These are phyloP conservation scores for Baorangia bicolor DNA, from an alignment of 768 basidiomycete species.

Conservation along the genomic window DNA sequence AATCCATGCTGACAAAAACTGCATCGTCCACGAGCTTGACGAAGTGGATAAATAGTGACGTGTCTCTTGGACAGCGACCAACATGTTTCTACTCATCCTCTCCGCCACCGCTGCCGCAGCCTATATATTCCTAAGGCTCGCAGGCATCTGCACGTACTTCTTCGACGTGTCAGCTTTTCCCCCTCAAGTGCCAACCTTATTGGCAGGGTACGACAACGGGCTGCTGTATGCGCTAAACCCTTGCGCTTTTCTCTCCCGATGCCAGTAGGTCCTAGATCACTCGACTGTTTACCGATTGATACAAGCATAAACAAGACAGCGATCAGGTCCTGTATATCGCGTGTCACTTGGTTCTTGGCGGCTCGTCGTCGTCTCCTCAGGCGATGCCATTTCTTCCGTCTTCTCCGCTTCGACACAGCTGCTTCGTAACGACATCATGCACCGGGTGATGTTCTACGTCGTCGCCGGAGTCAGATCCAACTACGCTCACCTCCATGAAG, in stretches of 20 bases:
- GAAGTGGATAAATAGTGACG: conserved; percentile 2
- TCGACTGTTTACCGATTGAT: neutral
- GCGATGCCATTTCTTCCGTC: conserved; percentile 11
- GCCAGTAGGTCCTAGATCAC: conserved; percentile 21
- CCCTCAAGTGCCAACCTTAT: conserved; percentile 8
- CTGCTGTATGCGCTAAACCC: conserved; percentile 16
- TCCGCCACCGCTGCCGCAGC: too few relatives aligned
- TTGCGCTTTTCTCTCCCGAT: conserved; percentile 12
- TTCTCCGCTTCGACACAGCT: neutral
- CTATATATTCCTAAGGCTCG: neutral
- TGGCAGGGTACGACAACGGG: conserved; percentile 19
- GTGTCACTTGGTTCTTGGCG: conserved; percentile 19
- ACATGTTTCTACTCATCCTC: conserved; percentile 1
- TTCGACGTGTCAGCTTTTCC: neutral
- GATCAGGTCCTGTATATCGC: conserved; percentile 14
- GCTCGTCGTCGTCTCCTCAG: conserved; percentile 17
- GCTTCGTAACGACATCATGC: conserved; percentile 14
- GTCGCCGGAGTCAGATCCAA: conserved; percentile 12
- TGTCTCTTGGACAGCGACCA: neutral
- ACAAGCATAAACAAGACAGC: conserved; percentile 5
- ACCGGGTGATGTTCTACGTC: conserved; percentile 9
- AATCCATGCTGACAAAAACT: neutral
- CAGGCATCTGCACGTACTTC: neutral
- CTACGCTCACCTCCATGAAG: conserved; percentile 7
- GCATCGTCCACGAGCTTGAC: too few relatives aligned